Base-by-base conservation (phyloP, 768 basidiomycete species). In the Boletus sp. region DNA sequence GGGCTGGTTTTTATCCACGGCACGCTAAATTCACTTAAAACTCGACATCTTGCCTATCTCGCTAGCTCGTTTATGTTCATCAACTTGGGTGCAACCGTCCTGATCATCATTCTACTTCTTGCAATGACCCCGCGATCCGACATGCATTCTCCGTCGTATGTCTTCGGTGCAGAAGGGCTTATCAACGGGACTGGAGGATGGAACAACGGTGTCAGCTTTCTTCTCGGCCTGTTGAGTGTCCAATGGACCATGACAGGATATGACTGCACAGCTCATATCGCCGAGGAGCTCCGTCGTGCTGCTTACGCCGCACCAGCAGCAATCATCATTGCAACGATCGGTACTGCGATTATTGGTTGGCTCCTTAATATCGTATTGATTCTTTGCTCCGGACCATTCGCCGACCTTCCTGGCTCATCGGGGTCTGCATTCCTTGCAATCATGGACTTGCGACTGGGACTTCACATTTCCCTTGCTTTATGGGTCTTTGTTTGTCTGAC, bases 291-390 rank as follows among this genome's bases (percentile, higher is more conserved):
- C 41, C 77, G 72, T 59, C 75, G 78, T 43, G 81, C 81, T 2
- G 81, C 81, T 1, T 76, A 77, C 49, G 74, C 78, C 19, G 74
- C 75, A 19, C 75, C 75, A 34, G 68, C 65, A 23, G 75, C 80
- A 6, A 77, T 78, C 55, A 70, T 79, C 57, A 72, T 73, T 17
- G 75, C 79, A 25, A 72, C 71, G 21, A 65, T 79, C 34, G 79
- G 79, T 29, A 79, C 79, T 0, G 75, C 73, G 40, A 59, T 78
- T n/a, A 64, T 78, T 47, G 82, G 83, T 34, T 85, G 83, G 83
- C 59, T 86, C n/a, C 78, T 85, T 51, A 86, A 86, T 66, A 82
- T 87, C 56, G 76, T 76, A 4, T 66, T 85, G 40, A 71, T 85
- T 10, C 72, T 85, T n/a, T 85, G 82, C 65, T 80, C 80, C 1